These are phyloP conservation scores for Ogataea methanolica DNA, from an alignment of 805 yeast species.

Conservation along the genomic window DNA sequence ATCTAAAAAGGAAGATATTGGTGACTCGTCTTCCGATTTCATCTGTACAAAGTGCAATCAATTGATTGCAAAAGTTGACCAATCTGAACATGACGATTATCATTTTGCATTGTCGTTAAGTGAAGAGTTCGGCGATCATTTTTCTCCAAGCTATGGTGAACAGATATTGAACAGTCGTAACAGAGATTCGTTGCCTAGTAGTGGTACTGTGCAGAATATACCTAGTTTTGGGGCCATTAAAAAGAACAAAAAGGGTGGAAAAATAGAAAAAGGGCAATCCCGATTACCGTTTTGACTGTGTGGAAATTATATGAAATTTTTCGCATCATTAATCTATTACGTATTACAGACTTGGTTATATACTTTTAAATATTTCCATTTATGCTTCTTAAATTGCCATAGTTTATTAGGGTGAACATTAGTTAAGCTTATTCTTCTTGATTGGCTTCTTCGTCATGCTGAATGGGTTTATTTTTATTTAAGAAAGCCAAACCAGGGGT, in stretches of 20 bases:
- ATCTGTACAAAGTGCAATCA: slow-evolving; percentile 15
- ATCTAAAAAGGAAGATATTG: background rate
- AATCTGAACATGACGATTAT: slow-evolving; percentile 24
- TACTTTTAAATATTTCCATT: too few relatives aligned
- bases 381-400: too few relatives aligned
- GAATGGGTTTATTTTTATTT: too few relatives aligned
- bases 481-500: slow-evolving; percentile 18
- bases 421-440: too few relatives aligned
- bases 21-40: background rate
- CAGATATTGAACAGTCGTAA: slow-evolving; percentile 3
- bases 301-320: too few relatives aligned
- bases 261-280: slow-evolving; percentile 12
- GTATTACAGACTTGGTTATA: slow-evolving; percentile 33
- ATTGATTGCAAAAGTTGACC: slow-evolving; percentile 1
- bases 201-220: background rate
- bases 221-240: background rate
- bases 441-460: too few relatives aligned
- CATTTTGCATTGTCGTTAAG: slow-evolving; percentile 25
- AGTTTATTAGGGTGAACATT: too few relatives aligned
- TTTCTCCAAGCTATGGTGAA: slow-evolving; percentile 12
- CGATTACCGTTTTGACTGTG: slow-evolving; percentile 10
- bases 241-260: slow-evolving; percentile 2
- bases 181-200: background rate
- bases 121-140: slow-evolving; percentile 13
- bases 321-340: background rate